Percentiles rank a stretch among this genome's conserved stretches.
Conservation (phyloP, 2,329 filamentous ascomycete genomes). For the Hypoxylon rubiginosum region DNA sequence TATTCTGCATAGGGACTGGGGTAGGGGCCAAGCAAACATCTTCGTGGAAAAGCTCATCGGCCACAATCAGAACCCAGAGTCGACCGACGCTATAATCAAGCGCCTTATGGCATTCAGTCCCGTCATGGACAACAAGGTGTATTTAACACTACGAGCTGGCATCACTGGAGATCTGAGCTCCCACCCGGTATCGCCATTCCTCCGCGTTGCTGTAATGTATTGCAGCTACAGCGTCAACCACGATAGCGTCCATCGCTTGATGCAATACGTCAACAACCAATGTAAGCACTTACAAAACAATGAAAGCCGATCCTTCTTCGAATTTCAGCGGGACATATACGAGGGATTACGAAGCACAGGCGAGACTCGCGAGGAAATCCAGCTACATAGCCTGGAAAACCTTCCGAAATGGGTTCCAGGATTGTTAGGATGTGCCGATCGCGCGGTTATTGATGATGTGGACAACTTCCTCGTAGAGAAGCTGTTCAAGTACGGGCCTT, state of each 20-base stretch:
- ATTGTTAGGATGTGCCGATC: constrained; percentile 63
- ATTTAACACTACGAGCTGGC: constrained; percentile 65
- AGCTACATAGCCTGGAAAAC: constrained; percentile 50
- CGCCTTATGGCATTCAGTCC: constrained; percentile 67
- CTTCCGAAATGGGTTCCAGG: constrained; percentile 65
- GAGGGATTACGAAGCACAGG: constrained; percentile 51
- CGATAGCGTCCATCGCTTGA: constrained; percentile 55
- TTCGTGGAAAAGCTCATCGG: constrained; percentile 76
- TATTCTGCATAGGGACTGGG: constrained; percentile 61
- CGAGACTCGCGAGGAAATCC: constrained; percentile 47
- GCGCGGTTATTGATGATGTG: constrained; percentile 57
- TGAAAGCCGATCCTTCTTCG: constrained; percentile 64
- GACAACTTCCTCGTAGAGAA: constrained; percentile 60
- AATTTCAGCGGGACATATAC: constrained; percentile 57
- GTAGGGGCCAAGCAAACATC: constrained; percentile 58
- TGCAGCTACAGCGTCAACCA: constrained; percentile 58
- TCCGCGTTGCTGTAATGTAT: constrained; percentile 70
- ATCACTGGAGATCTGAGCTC: constrained; percentile 65
- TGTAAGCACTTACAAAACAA: constrained; percentile 60
- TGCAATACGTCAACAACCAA: constrained; percentile 60
- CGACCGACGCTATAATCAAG: constrained; percentile 69
- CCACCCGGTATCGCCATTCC: constrained; percentile 66
- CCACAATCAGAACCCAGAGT: constrained; percentile 68
- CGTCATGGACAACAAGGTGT: constrained; percentile 65
- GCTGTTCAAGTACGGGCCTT: constrained; percentile 57